Conservation (phyloP, 768 basidiomycete species). For the Suillus subluteus region DNA sequence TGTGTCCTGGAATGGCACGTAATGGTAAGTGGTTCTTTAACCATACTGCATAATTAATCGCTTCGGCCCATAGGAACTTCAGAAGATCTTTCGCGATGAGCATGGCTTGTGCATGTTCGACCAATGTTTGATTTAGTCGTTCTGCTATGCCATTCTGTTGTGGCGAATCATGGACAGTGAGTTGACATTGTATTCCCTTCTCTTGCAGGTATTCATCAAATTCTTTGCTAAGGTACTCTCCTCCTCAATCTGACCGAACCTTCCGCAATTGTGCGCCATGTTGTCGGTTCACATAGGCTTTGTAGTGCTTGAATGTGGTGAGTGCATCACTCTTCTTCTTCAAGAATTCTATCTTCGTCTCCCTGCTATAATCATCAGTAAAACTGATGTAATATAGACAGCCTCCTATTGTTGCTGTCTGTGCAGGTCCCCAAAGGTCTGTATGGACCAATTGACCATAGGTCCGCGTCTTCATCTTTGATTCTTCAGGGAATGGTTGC, state of each 20-base stretch:
- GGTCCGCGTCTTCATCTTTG: background rate
- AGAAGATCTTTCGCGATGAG: no score
- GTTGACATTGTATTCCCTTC: fast-evolving
- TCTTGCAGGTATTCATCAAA: background rate
- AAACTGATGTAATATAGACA: constrained; percentile 38
- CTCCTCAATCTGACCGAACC: background rate
- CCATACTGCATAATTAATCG: no score
- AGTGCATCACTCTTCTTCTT: constrained; percentile 33
- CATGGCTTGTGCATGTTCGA: no score
- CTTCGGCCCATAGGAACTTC: no score
- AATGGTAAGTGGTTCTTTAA: no score
- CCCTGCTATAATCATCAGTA: constrained; percentile 36
- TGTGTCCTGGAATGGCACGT: no score
- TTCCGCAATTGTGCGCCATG: no score
- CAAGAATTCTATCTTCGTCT: constrained; percentile 29
- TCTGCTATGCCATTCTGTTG: background rate
- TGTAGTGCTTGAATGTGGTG: constrained; percentile 27
- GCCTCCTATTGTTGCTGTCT: constrained; percentile 17
- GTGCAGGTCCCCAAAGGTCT: constrained; percentile 9
- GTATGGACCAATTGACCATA: constrained; percentile 9
- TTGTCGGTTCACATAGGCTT: no score
- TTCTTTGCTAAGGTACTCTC: background rate
- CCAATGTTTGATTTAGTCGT: background rate
- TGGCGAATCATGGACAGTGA: background rate
- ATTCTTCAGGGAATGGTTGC: background rate